Evolutionary conservation across 805 yeast genomes (phyloP).

Genomic region (Candida patagonica): DNA sequence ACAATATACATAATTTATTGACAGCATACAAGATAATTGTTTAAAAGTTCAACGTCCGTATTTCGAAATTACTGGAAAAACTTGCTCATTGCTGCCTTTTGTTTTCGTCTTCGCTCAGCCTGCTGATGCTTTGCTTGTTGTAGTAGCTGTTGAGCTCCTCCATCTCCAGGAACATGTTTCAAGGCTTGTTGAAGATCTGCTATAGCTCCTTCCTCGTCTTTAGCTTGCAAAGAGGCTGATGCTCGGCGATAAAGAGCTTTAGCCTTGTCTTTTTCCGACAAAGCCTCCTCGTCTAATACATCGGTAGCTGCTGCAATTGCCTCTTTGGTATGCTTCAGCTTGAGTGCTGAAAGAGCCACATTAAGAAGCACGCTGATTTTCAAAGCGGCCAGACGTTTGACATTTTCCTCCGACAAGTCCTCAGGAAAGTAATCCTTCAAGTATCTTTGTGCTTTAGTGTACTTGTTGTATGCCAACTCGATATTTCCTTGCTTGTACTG

Average conservation of each 20-base stretch:
- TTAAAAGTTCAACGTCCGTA: too few relatives aligned
- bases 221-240: slow-evolving; percentile 50
- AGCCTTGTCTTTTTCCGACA: slow-evolving; percentile 55
- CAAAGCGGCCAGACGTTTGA: slow-evolving; percentile 28
- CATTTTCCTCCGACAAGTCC: slow-evolving; percentile 31
- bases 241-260: slow-evolving; percentile 88
- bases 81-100: slow-evolving; percentile 33
- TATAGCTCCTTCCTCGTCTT: slow-evolving; percentile 64
- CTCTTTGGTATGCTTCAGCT: slow-evolving; percentile 44
- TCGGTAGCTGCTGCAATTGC: slow-evolving; percentile 53
- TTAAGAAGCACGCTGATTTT: slow-evolving; percentile 62
- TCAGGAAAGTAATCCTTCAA: slow-evolving; percentile 67
- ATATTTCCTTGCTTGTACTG: slow-evolving; percentile 59
- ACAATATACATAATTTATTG: too few relatives aligned
- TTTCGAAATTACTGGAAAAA: slow-evolving; percentile 24
- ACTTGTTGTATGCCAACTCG: slow-evolving; percentile 53
- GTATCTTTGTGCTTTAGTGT: slow-evolving; percentile 61
- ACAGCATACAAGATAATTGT: too few relatives aligned
- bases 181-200: slow-evolving; percentile 59
- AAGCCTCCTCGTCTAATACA: slow-evolving; percentile 51
- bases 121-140: slow-evolving; percentile 45
- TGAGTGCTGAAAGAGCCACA: slow-evolving; percentile 64
- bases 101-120: slow-evolving; percentile 42
- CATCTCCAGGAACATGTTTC: slow-evolving; percentile 45
- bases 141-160: slow-evolving; percentile 49